phyloP scores from a whole-genome alignment of 164 flowering plant species.

The Echeveria elegans region DNA sequence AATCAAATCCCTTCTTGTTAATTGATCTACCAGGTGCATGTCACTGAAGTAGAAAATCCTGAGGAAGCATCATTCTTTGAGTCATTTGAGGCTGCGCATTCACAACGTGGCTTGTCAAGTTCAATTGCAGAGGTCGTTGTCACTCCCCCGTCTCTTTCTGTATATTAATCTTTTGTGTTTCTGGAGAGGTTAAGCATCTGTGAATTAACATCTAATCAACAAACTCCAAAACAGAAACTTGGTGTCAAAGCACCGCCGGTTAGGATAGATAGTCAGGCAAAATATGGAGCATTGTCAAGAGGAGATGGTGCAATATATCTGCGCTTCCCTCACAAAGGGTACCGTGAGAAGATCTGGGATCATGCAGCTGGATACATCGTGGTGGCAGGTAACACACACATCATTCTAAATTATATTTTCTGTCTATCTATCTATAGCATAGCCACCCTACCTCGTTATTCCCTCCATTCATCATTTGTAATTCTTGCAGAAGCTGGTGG shows the following conservation, averaged over 20 bases:
- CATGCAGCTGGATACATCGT: conserved; percentile 97
- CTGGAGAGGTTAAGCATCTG: neutral
- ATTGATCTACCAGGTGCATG: conserved; percentile 51
- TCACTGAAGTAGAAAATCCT: conserved; percentile 56
- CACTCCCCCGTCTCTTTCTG: conserved; percentile 3
- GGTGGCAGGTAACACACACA: conserved; percentile 55
- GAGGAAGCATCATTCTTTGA: conserved; percentile 96
- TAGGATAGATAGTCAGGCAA: conserved; percentile 97
- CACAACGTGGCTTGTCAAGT: conserved; percentile 70
- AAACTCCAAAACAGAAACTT: conserved; percentile 61
- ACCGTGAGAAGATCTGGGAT: conserved; percentile 99
- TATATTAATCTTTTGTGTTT: neutral
- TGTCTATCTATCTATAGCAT: no score
- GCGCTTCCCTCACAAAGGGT: conserved; percentile 94
- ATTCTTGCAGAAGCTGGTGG: conserved; percentile 91
- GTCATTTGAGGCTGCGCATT: conserved; percentile 92
- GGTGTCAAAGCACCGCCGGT: conserved; percentile 97
- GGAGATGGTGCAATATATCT: conserved; percentile 97
- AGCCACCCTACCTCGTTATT: neutral
- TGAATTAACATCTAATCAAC: conserved; percentile 10
- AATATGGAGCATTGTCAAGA: conserved; percentile 90
- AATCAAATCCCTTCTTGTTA: neutral
- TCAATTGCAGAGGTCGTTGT: conserved; percentile 59
- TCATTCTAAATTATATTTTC: neutral
- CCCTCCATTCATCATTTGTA: neutral